Conservation (phyloP, 23 red algal species). For the Gracilaria domingensis region DNA sequence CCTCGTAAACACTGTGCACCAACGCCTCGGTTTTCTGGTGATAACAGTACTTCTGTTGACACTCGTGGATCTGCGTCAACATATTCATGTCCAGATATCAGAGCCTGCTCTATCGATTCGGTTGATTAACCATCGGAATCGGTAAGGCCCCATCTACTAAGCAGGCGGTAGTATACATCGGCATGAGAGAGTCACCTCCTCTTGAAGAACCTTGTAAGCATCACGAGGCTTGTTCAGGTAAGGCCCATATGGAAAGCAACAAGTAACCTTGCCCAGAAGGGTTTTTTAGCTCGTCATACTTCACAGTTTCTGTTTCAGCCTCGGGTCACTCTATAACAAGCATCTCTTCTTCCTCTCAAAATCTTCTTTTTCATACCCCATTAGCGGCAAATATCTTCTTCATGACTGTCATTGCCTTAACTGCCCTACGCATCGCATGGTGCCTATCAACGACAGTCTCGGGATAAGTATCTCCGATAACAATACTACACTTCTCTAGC, state of each 20-base stretch:
- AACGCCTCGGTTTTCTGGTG: slow-evolving; percentile 10
- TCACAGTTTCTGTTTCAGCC: slow-evolving; percentile 23
- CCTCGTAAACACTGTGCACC: not conserved
- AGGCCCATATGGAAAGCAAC: slow-evolving; percentile 47
- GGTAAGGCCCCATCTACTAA: slow-evolving; percentile 62
- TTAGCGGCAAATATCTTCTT: slow-evolving; percentile 64
- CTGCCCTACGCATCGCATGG: slow-evolving; percentile 70
- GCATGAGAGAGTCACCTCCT: slow-evolving; percentile 26
- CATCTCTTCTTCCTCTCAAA: slow-evolving; percentile 17
- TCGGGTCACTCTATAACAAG: slow-evolving; percentile 70
- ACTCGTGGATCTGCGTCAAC: not conserved
- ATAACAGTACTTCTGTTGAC: slow-evolving; percentile 2
- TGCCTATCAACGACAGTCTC: slow-evolving; percentile 65
- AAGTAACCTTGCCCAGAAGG: slow-evolving; percentile 32
- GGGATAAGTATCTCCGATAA: slow-evolving; percentile 85
- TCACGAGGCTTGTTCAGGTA: slow-evolving; percentile 36
- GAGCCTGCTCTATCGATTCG: slow-evolving; percentile 68
- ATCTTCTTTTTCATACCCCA: not conserved
- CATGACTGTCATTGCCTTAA: slow-evolving; percentile 79
- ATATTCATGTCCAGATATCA: slow-evolving; percentile 39
- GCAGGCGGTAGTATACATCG: slow-evolving; percentile 48
- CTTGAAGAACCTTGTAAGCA: slow-evolving; percentile 27
- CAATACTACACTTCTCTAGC: slow-evolving; percentile 67
- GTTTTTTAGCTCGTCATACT: slow-evolving; percentile 7
- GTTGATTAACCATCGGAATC: slow-evolving; percentile 56